Evolutionary conservation across 2,329 filamentous ascomycete genomes (phyloP), one percentile per base, ranked within the genome.

Genomic region (Capronia americana): DNA sequence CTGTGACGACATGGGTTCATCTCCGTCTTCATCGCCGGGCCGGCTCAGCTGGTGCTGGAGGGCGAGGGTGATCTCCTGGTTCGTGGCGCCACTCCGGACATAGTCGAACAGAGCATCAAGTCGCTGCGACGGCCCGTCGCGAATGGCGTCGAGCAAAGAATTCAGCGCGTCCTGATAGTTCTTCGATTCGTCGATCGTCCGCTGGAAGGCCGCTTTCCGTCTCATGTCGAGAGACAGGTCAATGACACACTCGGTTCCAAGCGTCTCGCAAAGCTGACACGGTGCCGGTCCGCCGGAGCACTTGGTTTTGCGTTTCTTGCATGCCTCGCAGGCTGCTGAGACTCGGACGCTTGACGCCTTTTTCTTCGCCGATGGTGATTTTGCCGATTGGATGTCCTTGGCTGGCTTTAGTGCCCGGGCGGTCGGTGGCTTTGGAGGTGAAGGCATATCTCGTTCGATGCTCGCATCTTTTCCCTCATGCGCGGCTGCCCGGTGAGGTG

Each of bases 301-400:
- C 61, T 68, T 69, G n/a, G 68, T 70, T 51, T 70, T 70, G 11
- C 68, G 61, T 51, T 69, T 70, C 61, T 70, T 70, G 60, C 68
- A 70, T 41, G 68, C 68, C 44, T 70, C 68, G 26, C 68, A 70
- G n/a, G 68, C 68, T 17, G 68, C 68, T 17, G 68, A 70, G 48
- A 70, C 67, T 51, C 68, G 57, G 12, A 34, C 61, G 38, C 54
- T 67, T 11, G 64, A 26, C 30, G 65, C 46, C 34, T 65, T 54
- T 48, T 68, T 70, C 38, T 57, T 61, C 30, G 28, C 12, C 8
- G 20, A 24, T 7, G 63, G 28, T 34, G 53, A 24, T 34, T 66
- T 68, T 11, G 63, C 44, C 38, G 65, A n/a, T 12, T 26, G 59
- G 14, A 26, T 26, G n/a, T 68, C 68, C 48, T 68, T 61, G 53